Percentiles rank a stretch among this genome's conserved stretches.
These are phyloP conservation scores for Aspergillus latus DNA, from an alignment of 2,329 filamentous ascomycete species.

Conservation along the genomic window DNA sequence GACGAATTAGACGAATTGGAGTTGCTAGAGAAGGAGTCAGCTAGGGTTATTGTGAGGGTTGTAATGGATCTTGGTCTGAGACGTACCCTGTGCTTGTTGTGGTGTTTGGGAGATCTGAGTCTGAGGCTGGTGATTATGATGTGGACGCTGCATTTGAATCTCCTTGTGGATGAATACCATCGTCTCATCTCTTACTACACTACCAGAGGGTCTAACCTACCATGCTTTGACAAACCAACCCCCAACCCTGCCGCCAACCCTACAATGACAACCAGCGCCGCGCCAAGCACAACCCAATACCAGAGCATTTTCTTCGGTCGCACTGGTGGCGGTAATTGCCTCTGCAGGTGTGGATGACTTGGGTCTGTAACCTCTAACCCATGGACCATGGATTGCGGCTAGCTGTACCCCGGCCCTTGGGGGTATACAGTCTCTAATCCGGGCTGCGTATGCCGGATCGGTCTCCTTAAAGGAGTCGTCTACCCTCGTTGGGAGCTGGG, in stretches of 20 bases:
- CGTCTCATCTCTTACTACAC: not conserved
- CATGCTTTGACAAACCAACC: not conserved
- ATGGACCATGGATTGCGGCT: too few relatives aligned
- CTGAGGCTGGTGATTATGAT: not conserved
- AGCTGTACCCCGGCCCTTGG: too few relatives aligned
- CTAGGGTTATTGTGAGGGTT: not conserved
- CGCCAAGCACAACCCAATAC: not conserved
- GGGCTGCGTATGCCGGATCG: too few relatives aligned
- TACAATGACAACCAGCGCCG: not conserved
- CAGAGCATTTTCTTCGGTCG: not conserved
- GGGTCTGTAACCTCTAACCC: too few relatives aligned
- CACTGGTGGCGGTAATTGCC: not conserved
- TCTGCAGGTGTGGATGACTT: too few relatives aligned
- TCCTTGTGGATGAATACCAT: not conserved
- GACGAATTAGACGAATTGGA: slow-evolving; percentile 20
- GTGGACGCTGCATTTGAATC: not conserved
- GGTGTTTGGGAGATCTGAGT: not conserved
- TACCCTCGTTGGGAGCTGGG: too few relatives aligned
- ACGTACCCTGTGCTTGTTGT: not conserved
- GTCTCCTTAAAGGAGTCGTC: too few relatives aligned
- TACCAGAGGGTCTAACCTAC: not conserved
- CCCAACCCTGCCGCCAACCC: slow-evolving; percentile 4
- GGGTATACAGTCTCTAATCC: too few relatives aligned
- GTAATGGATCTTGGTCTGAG: too few relatives aligned
- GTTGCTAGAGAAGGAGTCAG: not conserved